Percentiles rank a stretch among this genome's conserved stretches.
phyloP scores from a whole-genome alignment of 2,329 filamentous ascomycete genomes.

The Penicillium brasilianum region DNA sequence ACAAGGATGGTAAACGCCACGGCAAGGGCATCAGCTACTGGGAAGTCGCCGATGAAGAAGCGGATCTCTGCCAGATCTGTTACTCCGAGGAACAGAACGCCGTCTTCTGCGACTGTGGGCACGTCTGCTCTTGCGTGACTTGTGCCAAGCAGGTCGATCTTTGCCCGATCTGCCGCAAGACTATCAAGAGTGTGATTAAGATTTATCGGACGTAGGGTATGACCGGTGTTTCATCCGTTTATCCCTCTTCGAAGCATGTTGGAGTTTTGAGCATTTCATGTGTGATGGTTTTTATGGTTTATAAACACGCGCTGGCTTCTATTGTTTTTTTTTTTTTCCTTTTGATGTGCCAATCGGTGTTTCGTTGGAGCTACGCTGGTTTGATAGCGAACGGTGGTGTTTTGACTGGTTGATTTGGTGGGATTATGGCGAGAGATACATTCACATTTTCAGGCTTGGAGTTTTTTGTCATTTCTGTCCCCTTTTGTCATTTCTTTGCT shows the following conservation, averaged over 20 bases:
- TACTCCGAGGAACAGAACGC: slow-evolving; percentile 65
- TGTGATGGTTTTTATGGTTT: not conserved
- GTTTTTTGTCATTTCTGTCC: slow-evolving; percentile 1
- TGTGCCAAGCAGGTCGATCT: slow-evolving; percentile 64
- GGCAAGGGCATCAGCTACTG: slow-evolving; percentile 67
- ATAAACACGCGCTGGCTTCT: slow-evolving; percentile 10
- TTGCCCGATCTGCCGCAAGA: slow-evolving; percentile 66
- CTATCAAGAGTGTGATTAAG: slow-evolving; percentile 62
- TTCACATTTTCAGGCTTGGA: slow-evolving; percentile 1
- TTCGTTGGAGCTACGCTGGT: not conserved
- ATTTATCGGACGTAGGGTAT: slow-evolving; percentile 54
- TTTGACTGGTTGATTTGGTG: slow-evolving; percentile 6
- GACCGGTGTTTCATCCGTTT: not conserved
- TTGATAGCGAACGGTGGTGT: slow-evolving; percentile 11
- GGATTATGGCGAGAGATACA: slow-evolving; percentile 6
- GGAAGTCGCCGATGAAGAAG: slow-evolving; percentile 66
- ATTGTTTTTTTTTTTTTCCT: slow-evolving; percentile 14
- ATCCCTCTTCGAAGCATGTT: slow-evolving; percentile 8
- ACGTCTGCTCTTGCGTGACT: slow-evolving; percentile 64
- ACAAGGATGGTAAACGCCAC: slow-evolving; percentile 64
- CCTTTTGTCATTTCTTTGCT: not conserved
- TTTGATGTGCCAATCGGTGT: slow-evolving; percentile 1
- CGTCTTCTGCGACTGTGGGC: slow-evolving; percentile 67
- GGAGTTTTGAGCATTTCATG: slow-evolving; percentile 13
- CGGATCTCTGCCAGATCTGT: slow-evolving; percentile 65